Conservation (phyloP, 2,329 filamentous ascomycete genomes). For the Hymenoscyphus fructigenus region DNA sequence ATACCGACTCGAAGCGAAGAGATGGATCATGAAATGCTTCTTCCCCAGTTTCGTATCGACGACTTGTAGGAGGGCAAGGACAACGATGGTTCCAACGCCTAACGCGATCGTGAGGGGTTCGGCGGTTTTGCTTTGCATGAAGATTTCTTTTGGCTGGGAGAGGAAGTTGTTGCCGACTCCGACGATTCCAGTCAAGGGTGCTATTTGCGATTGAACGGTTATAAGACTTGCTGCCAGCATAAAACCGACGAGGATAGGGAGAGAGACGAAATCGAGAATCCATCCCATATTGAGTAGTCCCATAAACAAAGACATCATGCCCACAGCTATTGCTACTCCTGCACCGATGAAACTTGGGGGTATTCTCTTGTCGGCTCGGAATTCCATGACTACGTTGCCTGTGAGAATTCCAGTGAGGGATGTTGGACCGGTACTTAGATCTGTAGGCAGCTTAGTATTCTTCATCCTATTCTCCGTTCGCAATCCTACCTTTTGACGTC, state of each 20-base stretch:
- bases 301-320: conserved; percentile 57
- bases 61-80: conserved; percentile 57
- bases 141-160: conserved; percentile 57
- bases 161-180: conserved; percentile 53
- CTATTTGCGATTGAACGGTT: conserved; percentile 63
- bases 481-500: conserved; percentile 54
- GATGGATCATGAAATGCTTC: conserved; percentile 56
- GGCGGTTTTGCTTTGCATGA: conserved; percentile 54
- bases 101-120: conserved; percentile 59
- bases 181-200: conserved; percentile 33
- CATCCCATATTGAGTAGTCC: conserved; percentile 64
- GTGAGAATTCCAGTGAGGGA: conserved; percentile 64
- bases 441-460: conserved; percentile 41
- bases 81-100: conserved; percentile 51
- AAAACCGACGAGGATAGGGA: conserved; percentile 63
- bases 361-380: not conserved
- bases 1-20: conserved; percentile 59
- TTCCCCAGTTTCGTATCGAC: conserved; percentile 59
- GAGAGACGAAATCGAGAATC: conserved; percentile 64
- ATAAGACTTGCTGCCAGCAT: conserved; percentile 66
- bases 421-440: conserved; percentile 60
- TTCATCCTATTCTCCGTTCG: not conserved
- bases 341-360: conserved; percentile 25
- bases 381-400: conserved; percentile 56
- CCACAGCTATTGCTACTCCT: conserved; percentile 62